These are phyloP conservation scores for Diatrype stigma DNA, from an alignment of 2,329 filamentous ascomycete genomes.

Conservation along the genomic window DNA sequence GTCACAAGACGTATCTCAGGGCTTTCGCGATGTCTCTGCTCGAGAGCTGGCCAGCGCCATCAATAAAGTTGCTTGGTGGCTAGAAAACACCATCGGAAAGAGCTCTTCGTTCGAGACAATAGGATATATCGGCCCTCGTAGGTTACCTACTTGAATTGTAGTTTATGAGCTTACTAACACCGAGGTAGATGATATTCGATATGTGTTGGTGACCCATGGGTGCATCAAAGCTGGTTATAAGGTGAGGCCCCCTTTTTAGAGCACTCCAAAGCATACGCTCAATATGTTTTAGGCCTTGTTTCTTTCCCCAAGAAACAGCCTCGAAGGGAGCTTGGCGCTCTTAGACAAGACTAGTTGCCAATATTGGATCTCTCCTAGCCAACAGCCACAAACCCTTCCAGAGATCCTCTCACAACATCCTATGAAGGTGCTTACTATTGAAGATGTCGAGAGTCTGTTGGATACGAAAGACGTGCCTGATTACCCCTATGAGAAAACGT, in stretches of 20 bases:
- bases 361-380: conserved; percentile 24
- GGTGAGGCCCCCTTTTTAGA: conserved; percentile 15
- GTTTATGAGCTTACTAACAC: neutral
- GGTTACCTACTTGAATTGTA: conserved; percentile 6
- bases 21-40: conserved; percentile 21
- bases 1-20: conserved; percentile 5
- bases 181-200: conserved; percentile 25
- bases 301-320: conserved; percentile 30
- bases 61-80: conserved; percentile 29
- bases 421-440: conserved; percentile 25
- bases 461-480: conserved; percentile 7
- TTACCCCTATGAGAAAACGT: conserved; percentile 29
- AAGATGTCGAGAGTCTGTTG: conserved; percentile 25
- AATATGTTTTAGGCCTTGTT: conserved; percentile 25
- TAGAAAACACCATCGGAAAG: conserved; percentile 17
- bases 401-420: conserved; percentile 18
- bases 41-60: conserved; percentile 20
- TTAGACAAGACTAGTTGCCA: conserved; percentile 28
- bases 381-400: conserved; percentile 14
- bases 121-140: conserved; percentile 31
- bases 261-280: neutral
- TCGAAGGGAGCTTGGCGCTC: conserved; percentile 28
- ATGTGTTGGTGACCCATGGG: conserved; percentile 26
- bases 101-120: conserved; percentile 14
- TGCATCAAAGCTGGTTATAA: conserved; percentile 30